Evolutionary conservation across 306 rosid genomes (phyloP).

Genomic region (Cicer bijugum): DNA sequence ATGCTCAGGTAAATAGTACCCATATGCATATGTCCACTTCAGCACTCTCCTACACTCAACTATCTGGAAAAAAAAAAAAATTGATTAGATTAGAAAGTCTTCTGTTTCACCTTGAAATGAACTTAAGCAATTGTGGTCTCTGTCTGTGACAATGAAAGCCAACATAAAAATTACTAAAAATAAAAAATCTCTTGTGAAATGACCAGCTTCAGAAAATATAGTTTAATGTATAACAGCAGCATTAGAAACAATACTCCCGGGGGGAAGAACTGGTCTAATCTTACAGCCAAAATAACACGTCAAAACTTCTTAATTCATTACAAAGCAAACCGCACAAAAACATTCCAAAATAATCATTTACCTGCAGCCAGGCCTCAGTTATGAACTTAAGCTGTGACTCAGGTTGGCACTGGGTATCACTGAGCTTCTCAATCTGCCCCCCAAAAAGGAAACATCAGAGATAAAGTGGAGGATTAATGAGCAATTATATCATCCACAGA

Average conservation of each 20-base stretch:
- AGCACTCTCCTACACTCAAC: conserved; percentile 94
- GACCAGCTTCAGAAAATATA: conserved; percentile 13
- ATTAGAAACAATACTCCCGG: background rate
- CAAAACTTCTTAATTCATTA: conserved; percentile 5
- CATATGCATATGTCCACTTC: conserved; percentile 97
- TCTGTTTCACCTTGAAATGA: conserved; percentile 30
- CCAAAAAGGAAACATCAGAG: background rate
- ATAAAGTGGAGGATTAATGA: conserved; percentile 17
- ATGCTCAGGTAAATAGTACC: conserved; percentile 79
- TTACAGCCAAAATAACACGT: background rate
- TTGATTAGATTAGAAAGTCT: conserved; percentile 30
- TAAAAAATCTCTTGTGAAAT: conserved; percentile 6
- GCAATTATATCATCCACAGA: conserved; percentile 20
- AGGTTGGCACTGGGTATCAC: conserved; percentile 90
- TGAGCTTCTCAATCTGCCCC: conserved; percentile 84
- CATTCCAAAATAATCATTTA: conserved; percentile 38
- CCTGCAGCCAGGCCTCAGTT: conserved; percentile 98
- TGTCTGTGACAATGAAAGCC: conserved; percentile 11
- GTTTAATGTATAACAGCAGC: conserved; percentile 27
- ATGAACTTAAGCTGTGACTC: conserved; percentile 96
- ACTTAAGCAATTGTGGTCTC: conserved; percentile 20
- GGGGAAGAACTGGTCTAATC: conserved; percentile 24
- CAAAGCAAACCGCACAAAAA: conserved; percentile 26
- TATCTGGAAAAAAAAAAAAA: conserved; percentile 62
- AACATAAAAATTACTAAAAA: conserved; percentile 9